These are phyloP conservation scores for Corchorus capsularis DNA, from an alignment of 345 rosid species.

Conservation along the genomic window DNA sequence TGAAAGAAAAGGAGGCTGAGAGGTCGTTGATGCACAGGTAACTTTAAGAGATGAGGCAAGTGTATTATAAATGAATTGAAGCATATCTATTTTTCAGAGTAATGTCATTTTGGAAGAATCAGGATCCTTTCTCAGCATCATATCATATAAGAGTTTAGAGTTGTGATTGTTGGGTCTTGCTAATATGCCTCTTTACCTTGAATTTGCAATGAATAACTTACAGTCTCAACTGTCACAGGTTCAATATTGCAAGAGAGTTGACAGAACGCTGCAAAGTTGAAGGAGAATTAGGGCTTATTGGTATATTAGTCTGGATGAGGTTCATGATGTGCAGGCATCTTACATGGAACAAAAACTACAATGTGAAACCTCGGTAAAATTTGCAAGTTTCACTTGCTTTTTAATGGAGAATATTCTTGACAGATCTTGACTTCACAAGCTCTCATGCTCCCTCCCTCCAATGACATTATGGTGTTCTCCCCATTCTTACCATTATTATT, in stretches of 20 bases:
- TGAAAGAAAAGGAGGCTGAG: constrained; percentile 63
- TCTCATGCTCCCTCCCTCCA: neutral
- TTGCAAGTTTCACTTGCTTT: neutral
- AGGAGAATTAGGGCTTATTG: constrained; percentile 40
- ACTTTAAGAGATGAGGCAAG: constrained; percentile 13
- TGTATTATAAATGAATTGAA: constrained; percentile 4
- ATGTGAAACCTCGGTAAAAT: constrained; percentile 53
- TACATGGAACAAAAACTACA: constrained; percentile 48
- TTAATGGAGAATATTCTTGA: neutral
- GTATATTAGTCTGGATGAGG: constrained; percentile 46
- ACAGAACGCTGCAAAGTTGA: constrained; percentile 44
- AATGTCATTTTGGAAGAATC: neutral
- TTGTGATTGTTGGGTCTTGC: constrained; percentile 17
- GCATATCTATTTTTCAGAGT: neutral
- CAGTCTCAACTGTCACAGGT: constrained; percentile 45
- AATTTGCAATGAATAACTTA: constrained; percentile 24
- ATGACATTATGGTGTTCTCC: neutral
- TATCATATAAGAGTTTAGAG: constrained; percentile 11
- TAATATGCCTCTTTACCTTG: constrained; percentile 10
- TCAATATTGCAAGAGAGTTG: constrained; percentile 95
- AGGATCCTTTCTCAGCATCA: neutral
- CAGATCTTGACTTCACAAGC: neutral
- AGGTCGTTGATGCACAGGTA: constrained; percentile 72
- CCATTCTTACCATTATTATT: neutral
- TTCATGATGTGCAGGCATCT: constrained; percentile 48